Evolutionary conservation across 495 filamentous ascomycete species (phyloP).

Genomic region (Hypomontagnella submonticulosa): DNA sequence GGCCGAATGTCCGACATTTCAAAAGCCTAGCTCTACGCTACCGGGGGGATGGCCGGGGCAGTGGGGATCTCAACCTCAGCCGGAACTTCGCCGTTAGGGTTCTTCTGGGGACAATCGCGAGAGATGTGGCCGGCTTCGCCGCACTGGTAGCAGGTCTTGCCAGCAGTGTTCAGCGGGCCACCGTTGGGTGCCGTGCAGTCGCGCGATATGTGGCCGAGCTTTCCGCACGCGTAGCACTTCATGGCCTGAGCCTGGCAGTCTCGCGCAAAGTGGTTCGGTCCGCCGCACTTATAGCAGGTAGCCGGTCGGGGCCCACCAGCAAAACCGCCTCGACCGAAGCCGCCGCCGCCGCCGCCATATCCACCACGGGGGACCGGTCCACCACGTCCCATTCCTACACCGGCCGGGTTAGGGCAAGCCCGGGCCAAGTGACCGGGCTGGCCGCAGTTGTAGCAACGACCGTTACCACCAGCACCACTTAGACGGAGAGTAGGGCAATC

Average conservation of each 20-base stretch:
- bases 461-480: conserved; percentile 78
- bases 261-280: conserved; percentile 97
- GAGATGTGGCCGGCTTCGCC: conserved; percentile 96
- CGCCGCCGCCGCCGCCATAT: conserved; percentile 57
- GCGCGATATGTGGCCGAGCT: conserved; percentile 96
- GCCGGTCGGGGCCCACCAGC: conserved; percentile 76
- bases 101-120: conserved; percentile 84
- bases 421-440: conserved; percentile 91
- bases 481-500: conserved; percentile 97
- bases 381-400: conserved; percentile 70
- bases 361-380: conserved; percentile 73
- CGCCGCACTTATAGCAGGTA: conserved; percentile 99
- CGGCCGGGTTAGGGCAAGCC: conserved; percentile 80
- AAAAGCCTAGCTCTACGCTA: conserved; percentile 42
- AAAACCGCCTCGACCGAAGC: conserved; percentile 75
- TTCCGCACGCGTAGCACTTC: conserved; percentile 99
- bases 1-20: conserved; percentile 12
- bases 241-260: conserved; percentile 99
- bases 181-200: conserved; percentile 98
- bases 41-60: conserved; percentile 49
- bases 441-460: conserved; percentile 96
- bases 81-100: conserved; percentile 60
- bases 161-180: conserved; percentile 91
- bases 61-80: conserved; percentile 49
- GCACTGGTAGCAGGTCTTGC: conserved; percentile 99